Base-by-base conservation (phyloP, 2,329 filamentous ascomycete genomes). In the Venturiaceae sp. region DNA sequence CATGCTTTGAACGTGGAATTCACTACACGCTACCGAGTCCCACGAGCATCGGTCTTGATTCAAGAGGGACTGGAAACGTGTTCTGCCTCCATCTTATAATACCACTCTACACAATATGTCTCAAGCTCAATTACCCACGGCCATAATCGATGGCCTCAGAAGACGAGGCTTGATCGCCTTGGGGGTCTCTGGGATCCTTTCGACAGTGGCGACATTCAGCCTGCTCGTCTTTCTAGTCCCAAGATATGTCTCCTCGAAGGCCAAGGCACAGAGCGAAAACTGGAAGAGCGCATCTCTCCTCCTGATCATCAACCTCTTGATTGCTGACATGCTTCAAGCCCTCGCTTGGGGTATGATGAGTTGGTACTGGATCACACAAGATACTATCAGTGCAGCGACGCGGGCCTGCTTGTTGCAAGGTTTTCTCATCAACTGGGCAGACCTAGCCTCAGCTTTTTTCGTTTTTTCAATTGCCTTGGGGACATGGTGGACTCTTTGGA, bases 281-380 rank as follows among this genome's bases (percentile, higher is more conserved):
- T 77, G 77, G 60, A 77, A 79, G 66, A 81, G 81, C 62, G 78
- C 81, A 67, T 80, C 78, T 58, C 69, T 81, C n/a, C 66, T 80
- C 39, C 72, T 81, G 26, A 80, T 80, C 55, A 80, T 77, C 66
- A 80, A 80, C 59, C 71, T 81, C 14, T 67, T 80, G 2, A 61
- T 81, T 41, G 78, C 78, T 5, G 78, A 81, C 68, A 70, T 81
- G n/a, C 75, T 77, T 62, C 78, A 80, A 65, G 74, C 77, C 0
- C 66, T 79, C 21, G 77, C 75, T 0, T 80, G 80, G 61, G 64
- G 77, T 3, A 71, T 81, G 55, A 37, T 60, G 33, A 77, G 75
- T 34, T 63, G 77, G 41, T 71, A 77, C 61, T 81, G 77, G 75
- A 69, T 79, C 9, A 62, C 66, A 1, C 63, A 72, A 9, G 64